These are phyloP conservation scores for Pulveroboletus sp. DNA, from an alignment of 768 basidiomycete genomes.

Conservation along the genomic window DNA sequence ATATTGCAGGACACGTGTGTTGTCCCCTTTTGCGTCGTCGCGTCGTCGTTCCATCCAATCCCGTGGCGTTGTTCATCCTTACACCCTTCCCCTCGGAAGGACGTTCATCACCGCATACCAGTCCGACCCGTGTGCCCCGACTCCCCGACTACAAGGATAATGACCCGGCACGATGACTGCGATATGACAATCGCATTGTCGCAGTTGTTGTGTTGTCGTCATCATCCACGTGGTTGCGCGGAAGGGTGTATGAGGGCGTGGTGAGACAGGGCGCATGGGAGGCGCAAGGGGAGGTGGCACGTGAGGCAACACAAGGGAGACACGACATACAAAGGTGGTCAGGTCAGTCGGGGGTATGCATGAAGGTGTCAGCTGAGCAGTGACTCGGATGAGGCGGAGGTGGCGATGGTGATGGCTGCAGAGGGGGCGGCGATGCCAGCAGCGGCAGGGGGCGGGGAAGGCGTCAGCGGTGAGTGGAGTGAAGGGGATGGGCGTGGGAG, in stretches of 20 bases:
- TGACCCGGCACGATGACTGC: slow-evolving; percentile 88
- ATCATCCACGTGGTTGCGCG: too few relatives aligned
- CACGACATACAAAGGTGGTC: too few relatives aligned
- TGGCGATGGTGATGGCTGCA: slow-evolving; percentile 24
- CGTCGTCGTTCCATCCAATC: slow-evolving; percentile 76
- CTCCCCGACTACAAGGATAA: slow-evolving; percentile 93
- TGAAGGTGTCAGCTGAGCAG: too few relatives aligned
- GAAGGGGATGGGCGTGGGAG: slow-evolving; percentile 55
- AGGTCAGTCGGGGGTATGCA: too few relatives aligned
- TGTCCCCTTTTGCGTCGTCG: slow-evolving; percentile 77
- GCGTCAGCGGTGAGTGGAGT: slow-evolving; percentile 52
- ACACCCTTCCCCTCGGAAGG: slow-evolving; percentile 68
- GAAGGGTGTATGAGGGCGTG: too few relatives aligned
- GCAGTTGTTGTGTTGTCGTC: too few relatives aligned
- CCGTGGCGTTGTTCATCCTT: slow-evolving; percentile 54
- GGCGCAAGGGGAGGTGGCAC: too few relatives aligned
- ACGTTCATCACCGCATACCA: slow-evolving; percentile 93
- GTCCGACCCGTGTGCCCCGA: slow-evolving; percentile 90
- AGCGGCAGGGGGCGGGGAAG: slow-evolving; percentile 20
- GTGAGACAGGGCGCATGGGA: too few relatives aligned
- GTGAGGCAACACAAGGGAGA: too few relatives aligned
- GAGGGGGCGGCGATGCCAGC: too few relatives aligned
- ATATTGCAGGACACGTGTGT: slow-evolving; percentile 43
- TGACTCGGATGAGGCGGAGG: slow-evolving; percentile 30
- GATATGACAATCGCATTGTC: slow-evolving; percentile 71